Evolutionary conservation across 352 stramenopile species (phyloP).

Genomic region (Aphanomyces astaci): DNA sequence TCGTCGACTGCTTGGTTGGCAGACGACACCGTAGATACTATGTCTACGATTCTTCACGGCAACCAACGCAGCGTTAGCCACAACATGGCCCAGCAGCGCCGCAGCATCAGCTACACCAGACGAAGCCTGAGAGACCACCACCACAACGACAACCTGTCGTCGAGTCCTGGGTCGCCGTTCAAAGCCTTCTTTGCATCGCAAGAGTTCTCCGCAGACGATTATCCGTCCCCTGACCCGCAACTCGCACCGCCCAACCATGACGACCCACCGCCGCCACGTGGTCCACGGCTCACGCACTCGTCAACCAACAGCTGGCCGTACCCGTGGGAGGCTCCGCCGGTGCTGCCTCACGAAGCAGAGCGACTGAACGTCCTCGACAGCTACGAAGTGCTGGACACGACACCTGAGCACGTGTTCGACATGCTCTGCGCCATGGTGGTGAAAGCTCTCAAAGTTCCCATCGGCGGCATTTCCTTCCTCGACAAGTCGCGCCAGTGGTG

Average conservation of each 20-base stretch:
- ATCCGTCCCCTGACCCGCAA: neutral
- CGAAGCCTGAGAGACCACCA: neutral
- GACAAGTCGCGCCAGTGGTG: slow-evolving; percentile 19
- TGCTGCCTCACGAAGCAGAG: slow-evolving; percentile 7
- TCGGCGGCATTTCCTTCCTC: slow-evolving; percentile 15
- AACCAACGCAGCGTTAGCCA: neutral
- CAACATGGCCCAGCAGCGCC: neutral
- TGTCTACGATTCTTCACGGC: neutral
- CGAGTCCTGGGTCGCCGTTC: neutral
- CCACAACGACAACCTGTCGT: neutral
- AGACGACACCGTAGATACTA: neutral
- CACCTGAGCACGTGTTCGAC: slow-evolving; percentile 9
- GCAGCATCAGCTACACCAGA: neutral
- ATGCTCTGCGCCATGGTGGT: slow-evolving; percentile 12
- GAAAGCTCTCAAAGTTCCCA: slow-evolving; percentile 9
- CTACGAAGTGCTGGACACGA: slow-evolving; percentile 18
- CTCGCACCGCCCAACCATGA: neutral
- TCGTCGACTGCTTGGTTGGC: too few relatives aligned
- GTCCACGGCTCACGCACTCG: neutral
- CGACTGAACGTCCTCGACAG: slow-evolving; percentile 14
- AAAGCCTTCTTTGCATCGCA: slow-evolving; percentile 11
- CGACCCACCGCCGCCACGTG: neutral
- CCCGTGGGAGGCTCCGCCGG: slow-evolving; percentile 1
- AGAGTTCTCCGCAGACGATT: slow-evolving; percentile 4
- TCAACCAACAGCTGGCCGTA: neutral